A percentile compares a stretch with the other conserved stretches of the same genome.
These are phyloP conservation scores for Trichoderma sp. DNA, from an alignment of 2,329 filamentous ascomycete genomes.

Conservation along the genomic window DNA sequence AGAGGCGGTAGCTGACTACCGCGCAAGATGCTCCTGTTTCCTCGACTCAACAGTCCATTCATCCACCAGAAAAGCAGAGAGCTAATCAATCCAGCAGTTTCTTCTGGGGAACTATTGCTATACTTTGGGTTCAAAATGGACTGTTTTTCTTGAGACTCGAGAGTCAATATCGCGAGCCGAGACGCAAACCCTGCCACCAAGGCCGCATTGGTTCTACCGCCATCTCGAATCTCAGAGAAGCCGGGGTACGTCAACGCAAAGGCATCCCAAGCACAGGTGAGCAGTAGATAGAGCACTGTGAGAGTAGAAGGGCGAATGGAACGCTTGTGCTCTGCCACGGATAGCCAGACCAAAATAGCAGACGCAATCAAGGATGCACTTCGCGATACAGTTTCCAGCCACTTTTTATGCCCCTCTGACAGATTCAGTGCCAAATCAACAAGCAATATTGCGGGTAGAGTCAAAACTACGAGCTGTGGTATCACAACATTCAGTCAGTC, in stretches of 20 bases:
- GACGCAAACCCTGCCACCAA: not conserved
- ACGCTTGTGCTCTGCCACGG: slow-evolving; percentile 9
- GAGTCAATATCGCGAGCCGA: not conserved
- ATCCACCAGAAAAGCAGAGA: slow-evolving; percentile 20
- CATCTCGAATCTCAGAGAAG: not conserved
- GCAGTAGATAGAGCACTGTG: slow-evolving; percentile 3
- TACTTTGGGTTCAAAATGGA: not conserved
- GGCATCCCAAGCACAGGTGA: not conserved
- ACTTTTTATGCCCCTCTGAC: not conserved
- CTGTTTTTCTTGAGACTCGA: not conserved
- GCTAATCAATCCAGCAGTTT: slow-evolving; percentile 1
- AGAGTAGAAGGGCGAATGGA: slow-evolving; percentile 10
- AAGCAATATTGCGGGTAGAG: not conserved
- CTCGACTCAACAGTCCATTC: slow-evolving; percentile 3
- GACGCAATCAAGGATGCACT: slow-evolving; percentile 1
- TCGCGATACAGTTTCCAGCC: not conserved
- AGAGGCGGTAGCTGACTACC: slow-evolving; percentile 4
- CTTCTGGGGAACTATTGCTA: not conserved
- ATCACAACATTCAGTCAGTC: not conserved
- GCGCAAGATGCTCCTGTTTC: slow-evolving; percentile 11
- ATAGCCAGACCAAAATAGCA: not conserved
- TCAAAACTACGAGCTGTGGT: slow-evolving; percentile 3
- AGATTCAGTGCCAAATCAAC: not conserved
- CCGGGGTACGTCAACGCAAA: not conserved
- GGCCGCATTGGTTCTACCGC: not conserved